Base-by-base conservation (phyloP, 768 basidiomycete genomes). In the Suillus occidentalis region DNA sequence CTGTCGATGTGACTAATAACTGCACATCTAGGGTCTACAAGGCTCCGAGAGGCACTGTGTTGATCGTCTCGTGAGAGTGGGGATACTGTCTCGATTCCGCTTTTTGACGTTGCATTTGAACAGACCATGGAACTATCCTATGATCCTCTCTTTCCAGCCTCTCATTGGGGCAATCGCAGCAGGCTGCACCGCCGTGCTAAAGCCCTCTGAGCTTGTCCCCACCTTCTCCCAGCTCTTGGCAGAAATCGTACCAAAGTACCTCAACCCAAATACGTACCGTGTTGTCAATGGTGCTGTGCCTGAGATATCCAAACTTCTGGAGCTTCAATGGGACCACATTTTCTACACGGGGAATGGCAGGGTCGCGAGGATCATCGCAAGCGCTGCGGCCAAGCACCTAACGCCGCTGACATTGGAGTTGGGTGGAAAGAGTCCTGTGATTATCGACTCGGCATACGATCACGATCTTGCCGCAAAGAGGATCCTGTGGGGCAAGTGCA, bases 81-180 rank as follows among this genome's bases (percentile, higher is more conserved):
- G 22, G 39, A 31, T 45, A 18, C 28, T 14, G 53, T 20, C 16
- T 61, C 13, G 2, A 67, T 25, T 53, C 8, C n/a, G 18, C n/a
- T n/a, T 65, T 10, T 14, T 28, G 31, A 34, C 59, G 20, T 18
- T 3, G 22, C 40, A 28, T 52, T 40, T 7, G 14, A 60, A 13
- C 37, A 89, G 87, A n/a, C 87, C 87, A 2, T 89, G 87, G 87
- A 89, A 90, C 69, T 90, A 85, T 66, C 89, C 89, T 0, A 69
- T 86, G 59, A 76, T 85, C 14, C 80, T 89, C 43, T 79, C 72
- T 7, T 72, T 90, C 9, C 82, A 83, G 42, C 89, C 89, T 3
- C 76, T 89, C 25, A 79, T 84, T 60, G 91, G 90, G 3, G 91
- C 91, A 1, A 89, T 94, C 52, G 81, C 89, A 0, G 90, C 90